A percentile compares a stretch with the other conserved stretches of the same genome.
Conservation (phyloP, 208 protist genomes). For the Lotmaria passim region DNA sequence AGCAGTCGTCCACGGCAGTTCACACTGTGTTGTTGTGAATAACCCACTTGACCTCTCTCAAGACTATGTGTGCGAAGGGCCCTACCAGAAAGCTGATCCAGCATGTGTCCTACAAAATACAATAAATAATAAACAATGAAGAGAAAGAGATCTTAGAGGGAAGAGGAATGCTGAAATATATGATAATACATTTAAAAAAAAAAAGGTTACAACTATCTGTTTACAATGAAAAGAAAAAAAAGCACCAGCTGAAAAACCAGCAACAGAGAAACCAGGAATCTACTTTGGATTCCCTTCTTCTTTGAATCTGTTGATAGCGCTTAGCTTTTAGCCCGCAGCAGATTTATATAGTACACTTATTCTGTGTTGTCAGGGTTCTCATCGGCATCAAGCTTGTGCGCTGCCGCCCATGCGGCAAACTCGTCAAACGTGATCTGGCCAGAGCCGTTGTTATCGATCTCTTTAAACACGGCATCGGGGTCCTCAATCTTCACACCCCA, state of each 20-base stretch:
- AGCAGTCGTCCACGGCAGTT: background rate
- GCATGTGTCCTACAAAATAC: background rate
- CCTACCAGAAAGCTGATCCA: background rate
- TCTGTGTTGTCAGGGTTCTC: slow-evolving; percentile 54
- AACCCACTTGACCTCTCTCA: background rate
- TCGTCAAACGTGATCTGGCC: slow-evolving; percentile 85
- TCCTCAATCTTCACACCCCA: slow-evolving; percentile 71
- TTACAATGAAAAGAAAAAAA: background rate
- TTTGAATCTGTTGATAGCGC: background rate
- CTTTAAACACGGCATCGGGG: slow-evolving; percentile 65
- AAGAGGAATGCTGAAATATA: background rate
- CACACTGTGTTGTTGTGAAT: slow-evolving; percentile 7
- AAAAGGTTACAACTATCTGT: background rate
- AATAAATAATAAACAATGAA: background rate
- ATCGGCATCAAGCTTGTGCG: slow-evolving; percentile 50
- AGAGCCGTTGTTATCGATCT: slow-evolving; percentile 72
- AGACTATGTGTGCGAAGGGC: too few species aligned
- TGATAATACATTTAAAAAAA: slow-evolving; percentile 12
- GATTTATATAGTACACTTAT: too few species aligned
- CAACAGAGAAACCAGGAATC: background rate
- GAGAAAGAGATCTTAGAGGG: background rate
- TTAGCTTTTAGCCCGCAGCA: too few species aligned
- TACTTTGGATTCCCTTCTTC: background rate
- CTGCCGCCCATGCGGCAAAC: slow-evolving; percentile 67
- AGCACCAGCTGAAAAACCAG: background rate